Evolutionary conservation across 768 basidiomycete species (phyloP).

Genomic region (Dacryopinax primogenitus): DNA sequence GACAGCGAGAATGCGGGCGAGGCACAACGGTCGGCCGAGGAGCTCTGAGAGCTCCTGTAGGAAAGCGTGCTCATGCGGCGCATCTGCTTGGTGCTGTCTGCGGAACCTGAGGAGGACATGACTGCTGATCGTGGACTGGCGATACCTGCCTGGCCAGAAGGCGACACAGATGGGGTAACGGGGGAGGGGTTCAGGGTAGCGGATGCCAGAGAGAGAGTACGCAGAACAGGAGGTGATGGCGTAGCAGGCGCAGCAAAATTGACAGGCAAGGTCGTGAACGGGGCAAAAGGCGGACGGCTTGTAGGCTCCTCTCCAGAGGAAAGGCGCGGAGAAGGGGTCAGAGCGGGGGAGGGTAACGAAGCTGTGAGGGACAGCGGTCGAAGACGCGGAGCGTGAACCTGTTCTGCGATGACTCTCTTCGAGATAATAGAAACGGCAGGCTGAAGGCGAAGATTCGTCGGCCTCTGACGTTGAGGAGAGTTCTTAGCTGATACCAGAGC

Average conservation of each 20-base stretch:
- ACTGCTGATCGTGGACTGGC: not conserved
- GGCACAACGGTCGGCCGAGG: not conserved
- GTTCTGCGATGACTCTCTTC: constrained; percentile 7
- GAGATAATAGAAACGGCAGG: constrained; percentile 9
- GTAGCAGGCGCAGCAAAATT: not conserved
- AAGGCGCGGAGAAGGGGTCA: constrained; percentile 18
- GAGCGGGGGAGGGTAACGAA: not conserved
- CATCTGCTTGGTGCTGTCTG: constrained; percentile 1
- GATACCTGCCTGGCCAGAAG: not conserved
- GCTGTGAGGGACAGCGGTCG: not conserved
- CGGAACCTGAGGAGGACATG: not conserved
- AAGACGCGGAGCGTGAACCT: not conserved
- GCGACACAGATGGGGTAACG: constrained; percentile 13
- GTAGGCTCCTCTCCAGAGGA: not conserved
- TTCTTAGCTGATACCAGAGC: constrained; percentile 2
- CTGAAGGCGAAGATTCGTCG: constrained; percentile 12
- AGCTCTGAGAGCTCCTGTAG: not conserved
- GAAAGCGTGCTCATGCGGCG: not conserved
- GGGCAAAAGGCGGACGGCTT: not conserved
- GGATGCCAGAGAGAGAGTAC: constrained; percentile 57
- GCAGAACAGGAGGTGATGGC: constrained; percentile 48
- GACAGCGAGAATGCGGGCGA: not conserved
- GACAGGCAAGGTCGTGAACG: not conserved
- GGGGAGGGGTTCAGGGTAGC: constrained; percentile 33
- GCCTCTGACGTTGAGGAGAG: constrained; percentile 14